These are phyloP conservation scores for Backusella parvicylindrica DNA, from an alignment of 192 early-diverging fungal species.

Conservation along the genomic window DNA sequence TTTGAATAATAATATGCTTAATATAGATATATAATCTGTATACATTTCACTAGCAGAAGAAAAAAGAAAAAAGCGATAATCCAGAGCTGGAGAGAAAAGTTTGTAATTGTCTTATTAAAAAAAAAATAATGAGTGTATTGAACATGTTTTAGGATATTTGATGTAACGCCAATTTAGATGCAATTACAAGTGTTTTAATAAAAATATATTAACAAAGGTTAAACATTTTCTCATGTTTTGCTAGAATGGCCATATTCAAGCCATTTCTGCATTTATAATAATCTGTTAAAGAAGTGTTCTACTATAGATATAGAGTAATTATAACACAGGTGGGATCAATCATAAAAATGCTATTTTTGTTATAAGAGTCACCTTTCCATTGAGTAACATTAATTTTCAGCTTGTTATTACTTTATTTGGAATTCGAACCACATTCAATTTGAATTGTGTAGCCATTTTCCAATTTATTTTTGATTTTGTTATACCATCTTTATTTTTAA, in stretches of 20 bases:
- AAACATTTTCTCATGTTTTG: neutral
- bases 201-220: neutral
- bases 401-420: neutral
- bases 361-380: neutral
- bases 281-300: neutral
- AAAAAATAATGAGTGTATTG: neutral
- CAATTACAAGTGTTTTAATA: neutral
- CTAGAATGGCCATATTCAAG: neutral
- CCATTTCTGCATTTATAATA: neutral
- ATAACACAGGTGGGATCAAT: neutral
- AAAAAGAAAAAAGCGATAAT: neutral
- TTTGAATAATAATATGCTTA: neutral
- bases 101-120: neutral
- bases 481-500: neutral
- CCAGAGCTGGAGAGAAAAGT: neutral
- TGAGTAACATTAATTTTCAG: neutral
- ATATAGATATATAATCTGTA: neutral
- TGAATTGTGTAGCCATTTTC: conserved; percentile 1
- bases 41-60: neutral
- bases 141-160: neutral
- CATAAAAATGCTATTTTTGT: neutral
- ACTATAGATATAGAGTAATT: neutral
- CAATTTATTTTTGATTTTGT: conserved; percentile 4
- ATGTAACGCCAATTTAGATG: neutral
- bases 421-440: neutral